These are phyloP conservation scores for Brettanomyces naardenensis DNA, from an alignment of 805 yeast species.

Conservation along the genomic window DNA sequence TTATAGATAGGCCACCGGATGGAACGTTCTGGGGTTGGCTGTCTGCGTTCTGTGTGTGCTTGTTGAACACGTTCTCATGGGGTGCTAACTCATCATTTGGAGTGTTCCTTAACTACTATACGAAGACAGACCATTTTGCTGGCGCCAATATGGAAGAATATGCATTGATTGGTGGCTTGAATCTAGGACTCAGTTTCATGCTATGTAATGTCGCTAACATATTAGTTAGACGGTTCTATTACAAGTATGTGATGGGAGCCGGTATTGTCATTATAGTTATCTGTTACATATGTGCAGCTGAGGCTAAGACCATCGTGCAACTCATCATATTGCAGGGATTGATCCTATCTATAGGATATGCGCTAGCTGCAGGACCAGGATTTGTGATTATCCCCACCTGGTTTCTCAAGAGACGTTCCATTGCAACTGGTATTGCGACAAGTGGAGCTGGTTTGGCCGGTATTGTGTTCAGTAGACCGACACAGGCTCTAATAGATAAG, in stretches of 20 bases:
- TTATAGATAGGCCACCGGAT: slow-evolving; percentile 30
- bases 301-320: slow-evolving; percentile 34
- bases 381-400: slow-evolving; percentile 38
- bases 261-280: slow-evolving; percentile 35
- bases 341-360: slow-evolving; percentile 36
- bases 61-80: slow-evolving; percentile 37
- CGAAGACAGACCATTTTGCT: slow-evolving; percentile 31
- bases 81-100: slow-evolving; percentile 49
- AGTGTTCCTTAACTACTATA: slow-evolving; percentile 43
- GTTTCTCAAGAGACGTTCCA: slow-evolving; percentile 35
- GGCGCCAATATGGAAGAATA: slow-evolving; percentile 45
- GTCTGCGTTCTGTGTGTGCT: slow-evolving; percentile 28
- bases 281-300: slow-evolving; percentile 37
- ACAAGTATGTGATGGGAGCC: slow-evolving; percentile 33
- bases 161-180: slow-evolving; percentile 49
- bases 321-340: slow-evolving; percentile 43
- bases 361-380: slow-evolving; percentile 29
- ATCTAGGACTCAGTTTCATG: slow-evolving; percentile 48
- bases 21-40: slow-evolving; percentile 45
- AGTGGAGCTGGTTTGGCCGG: slow-evolving; percentile 51
- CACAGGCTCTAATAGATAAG: slow-evolving; percentile 32
- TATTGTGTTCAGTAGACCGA: slow-evolving; percentile 34
- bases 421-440: slow-evolving; percentile 42
- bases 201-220: slow-evolving; percentile 50
- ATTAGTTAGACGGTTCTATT: slow-evolving; percentile 41